These are phyloP conservation scores for Tulasnella calospora DNA, from an alignment of 768 basidiomycete genomes.

Conservation along the genomic window DNA sequence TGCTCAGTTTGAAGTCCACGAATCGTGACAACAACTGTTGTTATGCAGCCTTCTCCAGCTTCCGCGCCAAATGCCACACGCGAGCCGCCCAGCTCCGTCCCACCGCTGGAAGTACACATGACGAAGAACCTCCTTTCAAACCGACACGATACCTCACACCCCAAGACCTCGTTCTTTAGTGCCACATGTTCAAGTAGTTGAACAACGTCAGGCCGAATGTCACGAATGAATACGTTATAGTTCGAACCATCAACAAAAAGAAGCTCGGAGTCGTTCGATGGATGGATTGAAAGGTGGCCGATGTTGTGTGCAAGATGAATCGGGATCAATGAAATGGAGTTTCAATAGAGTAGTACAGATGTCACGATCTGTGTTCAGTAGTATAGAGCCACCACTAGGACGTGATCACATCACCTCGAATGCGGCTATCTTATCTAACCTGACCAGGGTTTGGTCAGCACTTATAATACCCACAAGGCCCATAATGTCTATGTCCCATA, in stretches of 20 bases:
- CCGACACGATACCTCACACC: slow-evolving; percentile 11
- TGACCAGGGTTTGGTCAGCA: too few relatives aligned
- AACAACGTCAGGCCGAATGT: background rate
- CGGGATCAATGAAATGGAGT: too few relatives aligned
- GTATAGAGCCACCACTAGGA: background rate
- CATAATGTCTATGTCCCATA: too few relatives aligned
- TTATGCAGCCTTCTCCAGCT: background rate
- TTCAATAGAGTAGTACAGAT: background rate
- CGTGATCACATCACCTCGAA: background rate
- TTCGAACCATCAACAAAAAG: background rate
- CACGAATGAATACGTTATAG: background rate
- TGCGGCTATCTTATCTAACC: too few relatives aligned
- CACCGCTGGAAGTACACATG: background rate
- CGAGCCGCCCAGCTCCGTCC: background rate
- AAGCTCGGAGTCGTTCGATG: slow-evolving; percentile 18
- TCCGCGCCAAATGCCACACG: background rate
- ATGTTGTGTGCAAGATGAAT: too few relatives aligned
- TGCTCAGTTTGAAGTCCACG: background rate
- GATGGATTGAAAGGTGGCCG: slow-evolving; percentile 2
- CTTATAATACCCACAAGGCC: too few relatives aligned
- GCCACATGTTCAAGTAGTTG: background rate
- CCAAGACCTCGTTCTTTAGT: background rate
- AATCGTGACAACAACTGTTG: too few relatives aligned
- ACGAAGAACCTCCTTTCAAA: too few relatives aligned
- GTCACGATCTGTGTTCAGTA: background rate